Conservation (phyloP, 495 filamentous ascomycete species). For the Ascobolus immersus region DNA sequence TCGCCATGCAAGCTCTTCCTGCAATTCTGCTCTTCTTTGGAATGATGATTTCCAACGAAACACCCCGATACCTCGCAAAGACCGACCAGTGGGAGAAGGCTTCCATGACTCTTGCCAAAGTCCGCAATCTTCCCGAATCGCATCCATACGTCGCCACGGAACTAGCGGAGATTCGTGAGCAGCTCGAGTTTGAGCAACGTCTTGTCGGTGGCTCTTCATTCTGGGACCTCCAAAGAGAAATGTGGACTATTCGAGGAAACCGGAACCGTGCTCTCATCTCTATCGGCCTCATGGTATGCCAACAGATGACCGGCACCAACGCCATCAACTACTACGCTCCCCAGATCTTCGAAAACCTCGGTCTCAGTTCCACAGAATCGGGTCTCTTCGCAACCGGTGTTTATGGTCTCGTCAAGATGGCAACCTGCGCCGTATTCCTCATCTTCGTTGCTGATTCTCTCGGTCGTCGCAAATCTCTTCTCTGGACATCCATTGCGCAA, state of each 20-base stretch:
- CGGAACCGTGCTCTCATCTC: conserved; percentile 34
- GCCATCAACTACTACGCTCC: conserved; percentile 50
- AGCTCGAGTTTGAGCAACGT: conserved; percentile 43
- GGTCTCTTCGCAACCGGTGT: conserved; percentile 36
- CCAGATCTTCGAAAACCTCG: conserved; percentile 38
- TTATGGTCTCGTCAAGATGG: conserved; percentile 36
- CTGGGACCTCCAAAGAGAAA: conserved; percentile 41
- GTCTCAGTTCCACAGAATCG: conserved; percentile 25
- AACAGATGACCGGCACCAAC: conserved; percentile 44
- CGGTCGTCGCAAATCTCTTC: conserved; percentile 41
- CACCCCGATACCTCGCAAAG: conserved; percentile 43
- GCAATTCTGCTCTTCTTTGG: conserved; percentile 32
- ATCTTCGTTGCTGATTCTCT: conserved; percentile 46
- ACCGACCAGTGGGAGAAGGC: conserved; percentile 46
- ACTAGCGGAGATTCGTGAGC: conserved; percentile 36
- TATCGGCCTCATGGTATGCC: conserved; percentile 41
- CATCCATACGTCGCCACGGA: conserved; percentile 43
- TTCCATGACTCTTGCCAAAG: conserved; percentile 25
- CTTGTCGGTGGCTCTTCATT: conserved; percentile 34
- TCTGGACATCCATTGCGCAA: conserved; percentile 49
- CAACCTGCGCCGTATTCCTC: conserved; percentile 32
- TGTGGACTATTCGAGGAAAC: conserved; percentile 42
- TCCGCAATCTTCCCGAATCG: conserved; percentile 28
- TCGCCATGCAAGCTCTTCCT: conserved; percentile 40
- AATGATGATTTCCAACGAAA: conserved; percentile 38